Percentiles rank a stretch among this genome's conserved stretches.
phyloP scores from a whole-genome alignment of 2,329 filamentous ascomycete species.

The Microdochium bolleyi region DNA sequence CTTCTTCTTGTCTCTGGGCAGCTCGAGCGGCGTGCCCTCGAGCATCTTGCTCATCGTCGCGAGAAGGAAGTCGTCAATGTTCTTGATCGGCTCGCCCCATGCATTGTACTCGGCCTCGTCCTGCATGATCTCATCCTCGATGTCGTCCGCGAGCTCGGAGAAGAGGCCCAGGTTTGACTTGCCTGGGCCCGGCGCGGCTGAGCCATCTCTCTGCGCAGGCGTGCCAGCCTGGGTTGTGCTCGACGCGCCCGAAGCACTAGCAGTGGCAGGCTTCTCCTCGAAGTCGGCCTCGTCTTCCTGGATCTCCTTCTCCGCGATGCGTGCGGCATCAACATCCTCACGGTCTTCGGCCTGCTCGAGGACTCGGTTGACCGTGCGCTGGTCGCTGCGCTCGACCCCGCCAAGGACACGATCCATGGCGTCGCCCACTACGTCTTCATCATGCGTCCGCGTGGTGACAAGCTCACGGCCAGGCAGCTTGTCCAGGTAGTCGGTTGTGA shows the following conservation, averaged over 20 bases:
- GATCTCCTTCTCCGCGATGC: slow-evolving; percentile 81
- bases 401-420: slow-evolving; percentile 81
- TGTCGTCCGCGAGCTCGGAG: slow-evolving; percentile 25
- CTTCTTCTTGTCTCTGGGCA: slow-evolving; percentile 59
- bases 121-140: slow-evolving; percentile 14
- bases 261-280: slow-evolving; percentile 49
- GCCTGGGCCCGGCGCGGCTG: slow-evolving; percentile 20
- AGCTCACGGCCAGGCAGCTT: slow-evolving; percentile 64
- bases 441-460: slow-evolving; percentile 49
- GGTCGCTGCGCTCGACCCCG: slow-evolving; percentile 50
- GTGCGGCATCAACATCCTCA: slow-evolving; percentile 84
- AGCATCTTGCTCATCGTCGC: slow-evolving; percentile 56
- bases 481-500: slow-evolving; percentile 94
- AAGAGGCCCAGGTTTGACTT: slow-evolving; percentile 28
- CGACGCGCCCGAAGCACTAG: slow-evolving; percentile 37
- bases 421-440: slow-evolving; percentile 44
- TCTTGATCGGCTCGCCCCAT: slow-evolving; percentile 47
- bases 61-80: slow-evolving; percentile 72
- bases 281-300: slow-evolving; percentile 83
- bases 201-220: slow-evolving; percentile 28
- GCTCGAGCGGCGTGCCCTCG: slow-evolving; percentile 49
- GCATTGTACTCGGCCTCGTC: slow-evolving; percentile 47
- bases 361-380: slow-evolving; percentile 57
- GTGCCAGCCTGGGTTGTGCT: slow-evolving; percentile 40
- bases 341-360: slow-evolving; percentile 87